These are phyloP conservation scores for Mycosphaerella arachidis DNA, from an alignment of 2,329 filamentous ascomycete species.

Conservation along the genomic window DNA sequence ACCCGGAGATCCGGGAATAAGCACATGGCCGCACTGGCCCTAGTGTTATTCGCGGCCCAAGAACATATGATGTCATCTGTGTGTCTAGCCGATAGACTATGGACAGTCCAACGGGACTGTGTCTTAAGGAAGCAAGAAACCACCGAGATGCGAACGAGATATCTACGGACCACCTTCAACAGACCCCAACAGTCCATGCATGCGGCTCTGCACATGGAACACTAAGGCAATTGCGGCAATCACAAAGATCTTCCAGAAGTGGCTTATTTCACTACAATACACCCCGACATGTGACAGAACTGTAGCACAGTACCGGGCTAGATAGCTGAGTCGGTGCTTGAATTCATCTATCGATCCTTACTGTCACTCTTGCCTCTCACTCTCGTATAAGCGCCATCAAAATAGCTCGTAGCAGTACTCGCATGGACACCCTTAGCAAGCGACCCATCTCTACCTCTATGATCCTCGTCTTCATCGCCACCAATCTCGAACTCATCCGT, in stretches of 20 bases:
- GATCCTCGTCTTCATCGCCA: conserved; percentile 31
- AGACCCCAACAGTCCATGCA: too few species aligned
- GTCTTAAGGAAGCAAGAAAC: too few species aligned
- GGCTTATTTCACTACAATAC: not conserved
- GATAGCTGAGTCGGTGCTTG: not conserved
- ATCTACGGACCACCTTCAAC: too few species aligned
- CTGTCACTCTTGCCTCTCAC: conserved; percentile 29
- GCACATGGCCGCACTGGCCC: not conserved
- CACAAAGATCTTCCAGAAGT: not conserved
- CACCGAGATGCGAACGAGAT: too few species aligned
- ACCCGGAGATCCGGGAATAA: not conserved
- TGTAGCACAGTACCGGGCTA: not conserved
- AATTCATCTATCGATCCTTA: conserved; percentile 26
- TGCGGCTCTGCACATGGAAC: too few species aligned
- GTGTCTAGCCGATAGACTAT: too few species aligned
- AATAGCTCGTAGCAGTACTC: conserved; percentile 29
- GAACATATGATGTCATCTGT: too few species aligned
- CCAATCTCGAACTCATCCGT: conserved; percentile 53
- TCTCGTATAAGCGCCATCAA: conserved; percentile 20
- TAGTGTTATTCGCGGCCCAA: too few species aligned
- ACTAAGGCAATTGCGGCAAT: conserved; percentile 4
- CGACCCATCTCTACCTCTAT: conserved; percentile 29
- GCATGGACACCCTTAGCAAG: conserved; percentile 6
- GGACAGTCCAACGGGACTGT: too few species aligned
- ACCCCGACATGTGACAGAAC: not conserved